These are phyloP conservation scores for Cenococcum geophilum DNA, from an alignment of 495 filamentous ascomycete genomes.

Conservation along the genomic window DNA sequence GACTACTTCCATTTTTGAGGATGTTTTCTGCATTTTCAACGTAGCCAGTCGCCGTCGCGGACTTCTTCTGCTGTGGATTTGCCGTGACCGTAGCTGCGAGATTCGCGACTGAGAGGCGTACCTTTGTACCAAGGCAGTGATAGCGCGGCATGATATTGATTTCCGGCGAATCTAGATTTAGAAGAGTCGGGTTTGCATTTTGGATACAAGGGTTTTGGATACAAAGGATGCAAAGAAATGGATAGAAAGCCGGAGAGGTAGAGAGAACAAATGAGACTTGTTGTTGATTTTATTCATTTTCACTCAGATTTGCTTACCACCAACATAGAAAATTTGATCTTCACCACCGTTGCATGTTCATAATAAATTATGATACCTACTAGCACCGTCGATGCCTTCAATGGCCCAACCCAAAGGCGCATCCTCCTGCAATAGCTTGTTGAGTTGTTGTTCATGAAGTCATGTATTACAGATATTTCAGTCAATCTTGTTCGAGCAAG, in stretches of 20 bases:
- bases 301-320: too few relatives aligned
- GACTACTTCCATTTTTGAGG: constrained; percentile 7
- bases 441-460: too few relatives aligned
- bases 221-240: not conserved
- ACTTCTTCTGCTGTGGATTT: constrained; percentile 7
- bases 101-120: constrained; percentile 14
- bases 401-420: too few relatives aligned
- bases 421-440: too few relatives aligned
- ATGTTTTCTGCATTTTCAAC: constrained; percentile 7
- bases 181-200: constrained; percentile 1
- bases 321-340: not conserved
- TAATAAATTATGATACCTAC: too few relatives aligned
- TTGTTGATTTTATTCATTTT: too few relatives aligned
- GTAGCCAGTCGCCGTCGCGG: not conserved
- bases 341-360: not conserved
- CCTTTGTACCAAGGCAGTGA: constrained; percentile 6
- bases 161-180: too few relatives aligned
- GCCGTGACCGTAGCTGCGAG: constrained; percentile 16
- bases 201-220: not conserved
- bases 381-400: too few relatives aligned
- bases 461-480: too few relatives aligned
- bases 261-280: too few relatives aligned
- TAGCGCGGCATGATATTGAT: constrained; percentile 17
- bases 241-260: too few relatives aligned
- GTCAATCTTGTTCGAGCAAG: too few relatives aligned